Base-by-base conservation (phyloP, 1,139 yeast genomes). In the Insectozyma bohioensis region DNA sequence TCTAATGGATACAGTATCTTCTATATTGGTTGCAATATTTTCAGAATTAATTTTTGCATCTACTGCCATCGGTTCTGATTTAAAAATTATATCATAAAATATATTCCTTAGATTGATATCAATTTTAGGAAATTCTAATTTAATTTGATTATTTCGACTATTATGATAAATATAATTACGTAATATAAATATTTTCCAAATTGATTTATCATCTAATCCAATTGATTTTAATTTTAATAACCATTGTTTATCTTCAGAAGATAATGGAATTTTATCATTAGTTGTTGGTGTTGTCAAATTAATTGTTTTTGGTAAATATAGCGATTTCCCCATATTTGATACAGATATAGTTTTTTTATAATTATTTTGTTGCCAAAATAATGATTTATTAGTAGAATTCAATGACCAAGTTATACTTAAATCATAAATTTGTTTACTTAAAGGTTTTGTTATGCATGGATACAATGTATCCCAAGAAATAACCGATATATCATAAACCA, bases 121-220 rank as follows among this genome's bases (percentile, higher is more conserved):
- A 9, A 26, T 13, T 4, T 19, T 18, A 11, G 26, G 30, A 21
- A 31, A n/a, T n/a, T n/a, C n/a, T n/a, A n/a, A n/a, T n/a, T n/a
- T n/a, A n/a, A n/a, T n/a, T n/a, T n/a, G n/a, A n/a, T n/a, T 9
- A 10, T 47, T 44, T 35, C 66, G 61, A 4, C 85, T 77, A 3
- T 82, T 78, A 39, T 80, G 75, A 45, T 63, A 70, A 6, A 88
- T 72, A 47, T 87, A 85, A 27, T 80, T 81, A 37, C 90, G 67
- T 33, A 87, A 51, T 7, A 75, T 74, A 22, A 80, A 78, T 5
- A 92, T 62, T 56, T 90, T 92, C 97, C 97, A 90, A 14, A 86
- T 51, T 33, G 88, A 95, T 10, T 67, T 71, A 12, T 78, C 85
- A 12, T 68, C 72, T 30, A 90, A 61, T 0, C 97, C 97, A 12